Percentiles rank a stretch among this genome's conserved stretches.
Evolutionary conservation across 2,329 filamentous ascomycete genomes (phyloP).

Genomic region (Cercospora sp.): DNA sequence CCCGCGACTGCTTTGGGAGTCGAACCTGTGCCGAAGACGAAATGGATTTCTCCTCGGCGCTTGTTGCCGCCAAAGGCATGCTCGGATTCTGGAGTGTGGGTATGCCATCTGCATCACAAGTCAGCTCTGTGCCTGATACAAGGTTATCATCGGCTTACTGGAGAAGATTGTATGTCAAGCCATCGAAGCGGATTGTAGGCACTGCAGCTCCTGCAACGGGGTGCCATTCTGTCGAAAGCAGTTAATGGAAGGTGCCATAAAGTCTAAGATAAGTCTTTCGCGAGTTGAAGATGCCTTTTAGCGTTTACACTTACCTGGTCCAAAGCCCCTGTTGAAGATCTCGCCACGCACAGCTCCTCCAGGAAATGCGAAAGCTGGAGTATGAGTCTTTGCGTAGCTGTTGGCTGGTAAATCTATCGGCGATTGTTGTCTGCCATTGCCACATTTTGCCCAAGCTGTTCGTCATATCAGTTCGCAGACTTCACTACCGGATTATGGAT

Average conservation of each 20-base stretch:
- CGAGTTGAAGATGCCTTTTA: background rate
- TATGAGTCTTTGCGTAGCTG: background rate
- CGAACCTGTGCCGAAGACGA: background rate
- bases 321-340: background rate
- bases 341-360: background rate
- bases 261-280: background rate
- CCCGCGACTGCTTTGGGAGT: background rate
- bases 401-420: background rate
- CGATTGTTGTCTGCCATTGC: background rate
- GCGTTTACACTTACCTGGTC: background rate
- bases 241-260: background rate
- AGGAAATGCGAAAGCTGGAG: background rate
- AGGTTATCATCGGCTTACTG: background rate
- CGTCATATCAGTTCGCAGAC: background rate
- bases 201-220: background rate
- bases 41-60: background rate
- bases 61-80: constrained; percentile 4
- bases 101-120: background rate
- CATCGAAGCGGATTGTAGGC: background rate
- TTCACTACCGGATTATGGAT: background rate
- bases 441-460: background rate
- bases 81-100: background rate
- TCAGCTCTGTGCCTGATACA: background rate
- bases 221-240: background rate
- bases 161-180: background rate